Base-by-base conservation (phyloP, 1,139 yeast species). In the Blastobotrys ciferrii region DNA sequence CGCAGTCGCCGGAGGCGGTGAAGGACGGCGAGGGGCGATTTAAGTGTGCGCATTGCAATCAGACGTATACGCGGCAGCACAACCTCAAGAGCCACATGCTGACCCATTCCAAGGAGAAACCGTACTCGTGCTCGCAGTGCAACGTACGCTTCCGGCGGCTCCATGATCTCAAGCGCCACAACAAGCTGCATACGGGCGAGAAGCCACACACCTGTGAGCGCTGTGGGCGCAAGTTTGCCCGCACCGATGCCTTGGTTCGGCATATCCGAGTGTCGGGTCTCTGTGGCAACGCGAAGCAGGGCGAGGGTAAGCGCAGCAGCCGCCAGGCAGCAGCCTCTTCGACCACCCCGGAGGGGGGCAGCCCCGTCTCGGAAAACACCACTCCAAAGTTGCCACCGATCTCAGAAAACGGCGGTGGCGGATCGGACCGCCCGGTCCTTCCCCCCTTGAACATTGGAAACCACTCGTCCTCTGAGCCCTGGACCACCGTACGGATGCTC, bases 161-260 rank as follows among this genome's bases (percentile, higher is more conserved):
- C 33, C 92, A 86, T 63, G 95, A 87, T 63, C 72, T 86, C 57
- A 84, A 81, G 61, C 73, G 95, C 41, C 95, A 87, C 61, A 79
- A 78, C 54, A 83, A 82, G 63, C 71, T 83, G 32, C 95, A 87
- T 61, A 78, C 89, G 0, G 92, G 92, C 35, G 88, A 81, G 57
- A 81, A 79, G 62, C 91, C 92, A 1, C 83, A 70, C 61, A 67
- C 65, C 31, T 86, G 95, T 65, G 69, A 67, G 7, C 70, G 71
- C 48, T 87, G 95, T 65, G 77, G 79, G 12, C 73, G 87, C 43
- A 70, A 75, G 46, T 87, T 87, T 69, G 88, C 94, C 1, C 70
- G 95, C 25, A 82, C 84, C 1, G 95, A 87, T 64, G 91, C 95
- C 0, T 71, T 87, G 32, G 76, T 81, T 2, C 72, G 95, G 48